Evolutionary conservation across 2,329 filamentous ascomycete species (phyloP), one percentile per base, ranked within the genome.

Genomic region (Colletotrichum cuscutae): DNA sequence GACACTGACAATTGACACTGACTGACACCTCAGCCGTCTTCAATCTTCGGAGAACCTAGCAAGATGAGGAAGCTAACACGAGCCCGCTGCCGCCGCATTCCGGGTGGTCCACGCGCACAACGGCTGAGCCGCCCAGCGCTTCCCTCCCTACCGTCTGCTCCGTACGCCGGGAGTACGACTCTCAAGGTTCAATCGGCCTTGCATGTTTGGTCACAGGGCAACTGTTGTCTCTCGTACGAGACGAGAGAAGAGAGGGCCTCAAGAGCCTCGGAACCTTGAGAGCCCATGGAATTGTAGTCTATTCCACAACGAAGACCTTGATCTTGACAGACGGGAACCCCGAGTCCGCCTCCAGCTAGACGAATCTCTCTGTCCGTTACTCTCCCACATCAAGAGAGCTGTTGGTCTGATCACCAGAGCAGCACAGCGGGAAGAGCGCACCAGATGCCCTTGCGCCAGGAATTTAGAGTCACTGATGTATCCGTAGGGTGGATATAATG

Each of bases 401-500:
- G 19, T 24, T n/a, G n/a, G 26, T 52, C 15, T 54, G 22, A 56
- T 32, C 4, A 13, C 15, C 19, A 49, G 19, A 49, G 42, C 42
- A 8, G 42, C 42, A 49, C 15, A 49, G 42, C 42, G 42, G 42
- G 42, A 49, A 49, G 19, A 49, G 19, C 19, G 26, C 37, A 26
- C 32, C 70, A 69, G 28, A 53, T 69, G 19, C 53, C 58, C 46
- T 68, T 63, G 65, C 53, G 66, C 54, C 64, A 65, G 53, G 60
- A 64, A 53, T 61, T 53, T 69, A 69, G 52, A 72, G 65, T 69
- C 69, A 7, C 28, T 35, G 28, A 42, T 42, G 37, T 42, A 42
- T 42, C 37, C 22, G n/a, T 59, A 12, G 4, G 32, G 70, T 70
- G 70, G 70, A 70, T 65, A 64, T 66, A 56, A 56, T 65, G 66